Conservation (phyloP, 768 basidiomycete species). For the Mycena rosella region DNA sequence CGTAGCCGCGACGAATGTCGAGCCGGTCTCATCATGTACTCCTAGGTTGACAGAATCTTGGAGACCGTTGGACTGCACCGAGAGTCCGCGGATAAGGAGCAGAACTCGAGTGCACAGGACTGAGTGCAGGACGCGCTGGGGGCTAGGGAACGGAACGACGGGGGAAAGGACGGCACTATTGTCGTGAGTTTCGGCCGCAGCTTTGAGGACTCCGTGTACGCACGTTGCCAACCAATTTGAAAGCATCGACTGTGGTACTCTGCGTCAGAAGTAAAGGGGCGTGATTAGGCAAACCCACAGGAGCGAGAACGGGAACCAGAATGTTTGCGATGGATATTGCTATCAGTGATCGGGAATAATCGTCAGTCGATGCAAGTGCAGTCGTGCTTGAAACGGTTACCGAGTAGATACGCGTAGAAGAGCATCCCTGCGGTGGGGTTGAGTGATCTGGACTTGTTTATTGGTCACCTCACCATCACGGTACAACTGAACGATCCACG, state of each 20-base stretch:
- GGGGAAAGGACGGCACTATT: neutral
- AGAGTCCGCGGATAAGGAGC: neutral
- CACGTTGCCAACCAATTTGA: conserved; percentile 5
- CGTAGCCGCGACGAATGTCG: too few relatives aligned
- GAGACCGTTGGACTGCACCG: neutral
- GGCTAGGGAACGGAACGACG: neutral
- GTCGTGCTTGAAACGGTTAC: conserved; percentile 18
- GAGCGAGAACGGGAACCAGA: conserved; percentile 51
- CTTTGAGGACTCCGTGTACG: neutral
- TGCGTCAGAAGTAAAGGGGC: neutral
- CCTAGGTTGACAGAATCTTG: neutral
- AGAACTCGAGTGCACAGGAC: conserved; percentile 4
- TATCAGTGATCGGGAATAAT: conserved; percentile 20
- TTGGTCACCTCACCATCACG: conserved; percentile 47
- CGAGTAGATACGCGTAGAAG: conserved; percentile 55
- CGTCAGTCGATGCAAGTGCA: neutral
- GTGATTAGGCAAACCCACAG: conserved; percentile 37
- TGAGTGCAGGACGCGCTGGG: conserved; percentile 16
- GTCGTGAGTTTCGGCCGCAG: too few relatives aligned
- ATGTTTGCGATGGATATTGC: conserved; percentile 56
- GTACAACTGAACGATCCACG: conserved; percentile 54
- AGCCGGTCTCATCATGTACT: too few relatives aligned
- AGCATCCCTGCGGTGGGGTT: conserved; percentile 50
- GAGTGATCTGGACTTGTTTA: neutral
- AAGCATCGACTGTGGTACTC: neutral